Evolutionary conservation across 163 green algal species (phyloP).

Genomic region (Coccomyxa subellipsoidea): DNA sequence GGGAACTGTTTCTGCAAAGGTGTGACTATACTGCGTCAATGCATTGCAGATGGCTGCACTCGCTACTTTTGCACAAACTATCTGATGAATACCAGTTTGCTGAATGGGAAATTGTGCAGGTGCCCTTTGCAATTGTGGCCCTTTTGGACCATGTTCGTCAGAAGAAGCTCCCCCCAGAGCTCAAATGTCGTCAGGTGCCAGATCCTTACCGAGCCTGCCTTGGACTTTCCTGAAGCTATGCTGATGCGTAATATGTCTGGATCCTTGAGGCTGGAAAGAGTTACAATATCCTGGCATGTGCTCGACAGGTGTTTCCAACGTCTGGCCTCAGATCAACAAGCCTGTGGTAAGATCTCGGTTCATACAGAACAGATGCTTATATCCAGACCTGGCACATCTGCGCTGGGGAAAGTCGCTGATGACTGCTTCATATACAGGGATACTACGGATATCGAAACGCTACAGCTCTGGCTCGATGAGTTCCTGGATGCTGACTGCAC

Average conservation of each 20-base stretch:
- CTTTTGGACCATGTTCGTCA: conserved; percentile 24
- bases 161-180: conserved; percentile 19
- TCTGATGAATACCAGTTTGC: too few relatives aligned
- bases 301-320: background rate
- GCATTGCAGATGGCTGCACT: background rate
- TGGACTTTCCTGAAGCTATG: too few relatives aligned
- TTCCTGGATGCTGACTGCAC: conserved; percentile 31
- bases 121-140: conserved; percentile 30
- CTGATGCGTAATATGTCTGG: background rate
- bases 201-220: background rate
- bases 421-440: conserved; percentile 11
- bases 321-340: background rate
- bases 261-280: background rate
- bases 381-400: background rate
- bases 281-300: background rate
- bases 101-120: conserved; percentile 1
- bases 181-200: conserved; percentile 27
- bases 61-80: background rate
- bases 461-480: conserved; percentile 34
- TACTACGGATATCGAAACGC: conserved; percentile 11
- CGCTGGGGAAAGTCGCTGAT: too few relatives aligned
- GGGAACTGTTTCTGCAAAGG: conserved; percentile 15
- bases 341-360: background rate
- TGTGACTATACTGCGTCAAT: background rate
- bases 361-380: background rate